Percentiles rank a stretch among this genome's conserved stretches.
Conservation (phyloP, 2,329 filamentous ascomycete genomes). For the Myriosclerotinia scirpicola region DNA sequence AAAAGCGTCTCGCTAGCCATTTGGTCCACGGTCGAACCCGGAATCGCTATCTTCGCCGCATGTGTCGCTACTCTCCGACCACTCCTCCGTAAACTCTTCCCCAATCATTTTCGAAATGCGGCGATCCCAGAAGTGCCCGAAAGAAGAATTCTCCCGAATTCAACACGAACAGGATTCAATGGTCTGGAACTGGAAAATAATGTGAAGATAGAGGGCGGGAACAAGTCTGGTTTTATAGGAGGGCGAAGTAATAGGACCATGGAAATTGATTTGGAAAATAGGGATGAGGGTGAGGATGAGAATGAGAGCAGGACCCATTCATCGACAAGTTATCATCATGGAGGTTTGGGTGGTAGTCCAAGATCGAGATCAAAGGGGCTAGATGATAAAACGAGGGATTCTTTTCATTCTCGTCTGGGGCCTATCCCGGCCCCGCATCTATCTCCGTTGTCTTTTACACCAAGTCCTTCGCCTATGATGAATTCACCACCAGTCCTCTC, state of each 20-base stretch:
- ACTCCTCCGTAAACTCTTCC: neutral
- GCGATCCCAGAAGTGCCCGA: neutral
- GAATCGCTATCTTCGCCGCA: slow-evolving; percentile 6
- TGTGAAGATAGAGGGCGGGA: neutral
- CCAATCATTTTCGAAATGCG: neutral
- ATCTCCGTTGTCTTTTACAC: neutral
- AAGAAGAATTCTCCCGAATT: neutral
- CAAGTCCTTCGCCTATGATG: neutral
- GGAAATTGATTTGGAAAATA: neutral
- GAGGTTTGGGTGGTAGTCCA: neutral
- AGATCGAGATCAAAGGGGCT: neutral
- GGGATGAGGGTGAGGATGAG: neutral
- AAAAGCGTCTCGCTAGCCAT: neutral
- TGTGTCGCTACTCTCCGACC: slow-evolving; percentile 10
- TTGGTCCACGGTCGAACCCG: neutral
- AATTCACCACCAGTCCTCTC: neutral
- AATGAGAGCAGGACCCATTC: neutral
- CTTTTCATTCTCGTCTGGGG: neutral
- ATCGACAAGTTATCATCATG: too few species aligned
- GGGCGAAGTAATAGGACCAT: neutral
- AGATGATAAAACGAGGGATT: neutral
- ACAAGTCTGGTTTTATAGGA: neutral
- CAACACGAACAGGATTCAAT: neutral
- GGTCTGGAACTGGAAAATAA: neutral
- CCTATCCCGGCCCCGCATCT: too few species aligned